Conservation (phyloP, 1,284 basidiomycete species). For the Volvariella surrecta region DNA sequence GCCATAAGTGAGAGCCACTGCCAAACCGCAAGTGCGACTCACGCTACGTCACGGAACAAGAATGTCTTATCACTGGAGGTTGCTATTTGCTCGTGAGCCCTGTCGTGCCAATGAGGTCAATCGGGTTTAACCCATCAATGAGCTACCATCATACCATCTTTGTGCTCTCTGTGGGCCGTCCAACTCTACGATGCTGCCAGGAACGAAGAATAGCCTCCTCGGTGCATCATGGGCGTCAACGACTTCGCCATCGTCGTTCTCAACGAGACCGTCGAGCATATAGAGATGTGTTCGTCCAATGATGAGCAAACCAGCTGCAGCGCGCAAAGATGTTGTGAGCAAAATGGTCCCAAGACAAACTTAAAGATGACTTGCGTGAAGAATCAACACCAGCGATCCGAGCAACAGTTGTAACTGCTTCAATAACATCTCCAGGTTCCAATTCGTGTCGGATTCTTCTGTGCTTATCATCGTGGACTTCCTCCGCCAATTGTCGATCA, state of each 20-base stretch:
- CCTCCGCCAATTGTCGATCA: constrained; percentile 57
- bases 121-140: background rate
- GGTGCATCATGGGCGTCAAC: constrained; percentile 87
- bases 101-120: constrained; percentile 20
- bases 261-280: constrained; percentile 89
- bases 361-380: constrained; percentile 51
- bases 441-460: constrained; percentile 77
- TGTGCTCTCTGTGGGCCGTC: constrained; percentile 70
- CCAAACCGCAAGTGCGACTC: constrained; percentile 21
- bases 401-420: constrained; percentile 83
- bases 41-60: constrained; percentile 87
- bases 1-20: background rate
- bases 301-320: constrained; percentile 86
- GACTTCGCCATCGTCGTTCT: constrained; percentile 81
- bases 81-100: constrained; percentile 74
- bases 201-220: constrained; percentile 73
- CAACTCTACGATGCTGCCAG: constrained; percentile 77
- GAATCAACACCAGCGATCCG: constrained; percentile 84
- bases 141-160: constrained; percentile 49
- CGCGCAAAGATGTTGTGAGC: too few species aligned
- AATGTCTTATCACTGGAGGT: constrained; percentile 78
- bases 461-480: constrained; percentile 71
- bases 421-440: constrained; percentile 85
- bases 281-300: constrained; percentile 82
- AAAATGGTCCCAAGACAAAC: constrained; percentile 5